These are phyloP conservation scores for Leishmania tropica DNA, from an alignment of 208 protist genomes.

Conservation along the genomic window DNA sequence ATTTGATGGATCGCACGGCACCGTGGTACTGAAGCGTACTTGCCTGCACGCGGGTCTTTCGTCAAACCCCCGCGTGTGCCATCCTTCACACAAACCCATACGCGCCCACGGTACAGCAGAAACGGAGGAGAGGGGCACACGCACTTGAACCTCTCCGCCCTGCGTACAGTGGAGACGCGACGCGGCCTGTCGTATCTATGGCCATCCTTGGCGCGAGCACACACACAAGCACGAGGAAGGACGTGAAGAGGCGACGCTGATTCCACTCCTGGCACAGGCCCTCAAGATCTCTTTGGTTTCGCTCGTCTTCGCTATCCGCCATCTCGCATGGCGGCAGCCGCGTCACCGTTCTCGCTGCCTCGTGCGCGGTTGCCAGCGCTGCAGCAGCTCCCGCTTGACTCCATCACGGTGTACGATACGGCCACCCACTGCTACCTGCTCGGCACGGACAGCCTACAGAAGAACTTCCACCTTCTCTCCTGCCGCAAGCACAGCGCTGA, in stretches of 20 bases:
- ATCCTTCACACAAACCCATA: neutral
- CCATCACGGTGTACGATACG: slow-evolving; percentile 56
- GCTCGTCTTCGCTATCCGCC: neutral
- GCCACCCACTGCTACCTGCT: slow-evolving; percentile 60
- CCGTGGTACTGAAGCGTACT: neutral
- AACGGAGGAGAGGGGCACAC: neutral
- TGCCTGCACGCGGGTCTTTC: neutral
- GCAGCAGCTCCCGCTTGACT: slow-evolving; percentile 37
- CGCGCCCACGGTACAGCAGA: neutral
- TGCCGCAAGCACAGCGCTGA: slow-evolving; percentile 31
- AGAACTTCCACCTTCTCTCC: slow-evolving; percentile 27
- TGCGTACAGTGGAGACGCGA: neutral
- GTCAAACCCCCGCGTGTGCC: neutral
- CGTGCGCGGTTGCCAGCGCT: slow-evolving; percentile 15
- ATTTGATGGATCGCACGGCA: neutral
- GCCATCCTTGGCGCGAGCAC: neutral
- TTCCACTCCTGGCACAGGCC: neutral
- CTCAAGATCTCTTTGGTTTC: neutral
- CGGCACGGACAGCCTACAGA: slow-evolving; percentile 39
- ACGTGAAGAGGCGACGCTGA: neutral
- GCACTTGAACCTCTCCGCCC: neutral
- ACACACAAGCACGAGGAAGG: neutral
- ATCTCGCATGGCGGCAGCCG: neutral
- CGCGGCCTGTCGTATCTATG: neutral
- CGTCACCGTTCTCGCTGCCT: slow-evolving; percentile 9